These are phyloP conservation scores for Pseudomonodictys pantanalensis DNA, from an alignment of 495 filamentous ascomycete species.

Conservation along the genomic window DNA sequence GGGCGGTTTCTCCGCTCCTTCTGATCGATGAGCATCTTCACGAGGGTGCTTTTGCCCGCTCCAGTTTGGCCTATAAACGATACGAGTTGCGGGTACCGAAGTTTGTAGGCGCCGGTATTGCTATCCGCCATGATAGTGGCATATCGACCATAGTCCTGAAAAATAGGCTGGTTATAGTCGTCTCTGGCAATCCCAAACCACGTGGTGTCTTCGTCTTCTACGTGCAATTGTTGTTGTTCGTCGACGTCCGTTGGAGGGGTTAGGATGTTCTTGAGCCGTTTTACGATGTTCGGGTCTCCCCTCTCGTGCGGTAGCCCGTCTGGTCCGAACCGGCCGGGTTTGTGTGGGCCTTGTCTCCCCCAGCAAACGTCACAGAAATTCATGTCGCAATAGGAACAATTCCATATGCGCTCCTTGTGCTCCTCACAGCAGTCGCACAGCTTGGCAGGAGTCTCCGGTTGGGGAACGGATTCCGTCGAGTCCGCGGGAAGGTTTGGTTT, in stretches of 20 bases:
- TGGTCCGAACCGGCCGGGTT: not conserved
- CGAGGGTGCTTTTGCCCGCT: slow-evolving; percentile 58
- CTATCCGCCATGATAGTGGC: not conserved
- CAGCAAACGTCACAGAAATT: slow-evolving; percentile 5
- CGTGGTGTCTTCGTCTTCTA: slow-evolving; percentile 3
- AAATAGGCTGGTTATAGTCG: not conserved
- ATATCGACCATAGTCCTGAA: slow-evolving; percentile 4
- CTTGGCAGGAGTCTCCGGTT: not conserved
- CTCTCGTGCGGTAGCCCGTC: slow-evolving; percentile 3
- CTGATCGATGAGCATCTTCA: slow-evolving; percentile 50
- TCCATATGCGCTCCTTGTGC: not conserved
- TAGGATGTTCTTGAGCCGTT: slow-evolving; percentile 1
- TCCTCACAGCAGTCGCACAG: not conserved
- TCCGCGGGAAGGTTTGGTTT: not conserved
- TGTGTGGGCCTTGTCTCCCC: not conserved
- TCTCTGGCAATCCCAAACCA: slow-evolving; percentile 4
- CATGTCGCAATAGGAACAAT: slow-evolving; percentile 7
- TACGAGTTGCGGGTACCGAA: slow-evolving; percentile 38
- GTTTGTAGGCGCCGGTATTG: not conserved
- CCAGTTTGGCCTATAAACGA: slow-evolving; percentile 50
- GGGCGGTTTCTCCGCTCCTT: slow-evolving; percentile 21
- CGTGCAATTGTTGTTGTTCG: not conserved
- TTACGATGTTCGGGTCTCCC: not conserved
- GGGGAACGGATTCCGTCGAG: not conserved
- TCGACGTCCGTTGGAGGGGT: not conserved